Evolutionary conservation across 768 basidiomycete genomes (phyloP).

Genomic region (Tylopilus subfusipes): DNA sequence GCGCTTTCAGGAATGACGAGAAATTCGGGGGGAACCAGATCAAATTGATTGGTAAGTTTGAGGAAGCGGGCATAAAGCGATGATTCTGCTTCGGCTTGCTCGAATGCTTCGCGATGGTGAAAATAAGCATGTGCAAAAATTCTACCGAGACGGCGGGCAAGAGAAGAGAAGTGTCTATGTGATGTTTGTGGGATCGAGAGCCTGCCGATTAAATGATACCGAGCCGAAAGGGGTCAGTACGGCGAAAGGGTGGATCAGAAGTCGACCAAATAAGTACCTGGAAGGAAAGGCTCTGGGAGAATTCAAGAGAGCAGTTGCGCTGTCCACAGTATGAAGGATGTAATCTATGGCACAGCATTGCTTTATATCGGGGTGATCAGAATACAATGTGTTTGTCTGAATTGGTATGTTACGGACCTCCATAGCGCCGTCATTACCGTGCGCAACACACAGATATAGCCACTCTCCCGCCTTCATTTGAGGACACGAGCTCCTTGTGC

Average conservation of each 20-base stretch:
- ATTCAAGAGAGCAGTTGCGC: conserved; percentile 87
- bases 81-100: conserved; percentile 87
- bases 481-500: conserved; percentile 81
- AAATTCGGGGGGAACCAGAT: conserved; percentile 79
- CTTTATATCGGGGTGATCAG: conserved; percentile 35
- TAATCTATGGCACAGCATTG: conserved; percentile 99
- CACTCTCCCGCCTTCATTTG: conserved; percentile 99
- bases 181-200: conserved; percentile 79
- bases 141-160: conserved; percentile 86
- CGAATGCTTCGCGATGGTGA: conserved; percentile 89
- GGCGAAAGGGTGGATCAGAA: conserved; percentile 22
- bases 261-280: conserved; percentile 46
- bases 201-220: conserved; percentile 36
- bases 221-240: conserved; percentile 12
- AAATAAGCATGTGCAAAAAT: conserved; percentile 97
- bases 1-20: conserved; percentile 67
- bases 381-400: conserved; percentile 2
- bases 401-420: conserved; percentile 49
- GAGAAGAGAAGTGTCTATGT: conserved; percentile 82
- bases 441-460: conserved; percentile 94
- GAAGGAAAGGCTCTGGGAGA: conserved; percentile 91
- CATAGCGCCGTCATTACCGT: conserved; percentile 84
- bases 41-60: conserved; percentile 73
- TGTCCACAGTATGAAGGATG: conserved; percentile 88
- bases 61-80: conserved; percentile 89